Percentiles rank a stretch among this genome's conserved stretches.
Conservation (phyloP, 495 filamentous ascomycete species). For the Parathielavia appendiculata region DNA sequence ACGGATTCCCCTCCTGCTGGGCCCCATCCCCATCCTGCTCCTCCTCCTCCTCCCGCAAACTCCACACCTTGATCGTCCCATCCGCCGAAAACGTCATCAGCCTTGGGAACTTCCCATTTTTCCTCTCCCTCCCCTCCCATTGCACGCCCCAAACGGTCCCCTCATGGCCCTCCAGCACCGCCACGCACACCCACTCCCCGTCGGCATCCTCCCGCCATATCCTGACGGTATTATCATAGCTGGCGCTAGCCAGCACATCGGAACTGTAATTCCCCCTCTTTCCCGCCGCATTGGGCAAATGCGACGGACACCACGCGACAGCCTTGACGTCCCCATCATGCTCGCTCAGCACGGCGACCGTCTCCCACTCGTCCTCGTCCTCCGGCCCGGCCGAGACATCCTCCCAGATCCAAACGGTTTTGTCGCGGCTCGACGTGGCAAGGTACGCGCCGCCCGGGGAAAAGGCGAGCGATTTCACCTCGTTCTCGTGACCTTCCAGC, state of each 20-base stretch:
- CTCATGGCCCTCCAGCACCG: constrained; percentile 68
- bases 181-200: constrained; percentile 84
- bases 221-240: constrained; percentile 88
- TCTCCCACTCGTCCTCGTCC: constrained; percentile 91
- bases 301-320: constrained; percentile 76
- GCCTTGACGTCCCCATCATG: constrained; percentile 93
- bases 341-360: constrained; percentile 86
- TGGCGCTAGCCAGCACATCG: constrained; percentile 74
- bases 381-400: constrained; percentile 52
- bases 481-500: constrained; percentile 87
- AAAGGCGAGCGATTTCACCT: constrained; percentile 85
- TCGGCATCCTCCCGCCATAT: constrained; percentile 86
- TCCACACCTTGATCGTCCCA: constrained; percentile 70
- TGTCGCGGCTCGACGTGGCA: constrained; percentile 86
- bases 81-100: constrained; percentile 79
- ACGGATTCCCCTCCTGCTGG: constrained; percentile 9
- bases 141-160: constrained; percentile 84
- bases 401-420: constrained; percentile 99
- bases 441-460: constrained; percentile 72
- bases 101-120: constrained; percentile 48
- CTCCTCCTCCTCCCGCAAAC: constrained; percentile 52
- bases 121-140: constrained; percentile 59
- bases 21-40: constrained; percentile 33
- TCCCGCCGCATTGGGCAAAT: constrained; percentile 32
- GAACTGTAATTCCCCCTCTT: constrained; percentile 29